Evolutionary conservation across 78 protist species (phyloP), one percentile per base, ranked within the genome.

Genomic region (Dictyostelium purpureum): DNA sequence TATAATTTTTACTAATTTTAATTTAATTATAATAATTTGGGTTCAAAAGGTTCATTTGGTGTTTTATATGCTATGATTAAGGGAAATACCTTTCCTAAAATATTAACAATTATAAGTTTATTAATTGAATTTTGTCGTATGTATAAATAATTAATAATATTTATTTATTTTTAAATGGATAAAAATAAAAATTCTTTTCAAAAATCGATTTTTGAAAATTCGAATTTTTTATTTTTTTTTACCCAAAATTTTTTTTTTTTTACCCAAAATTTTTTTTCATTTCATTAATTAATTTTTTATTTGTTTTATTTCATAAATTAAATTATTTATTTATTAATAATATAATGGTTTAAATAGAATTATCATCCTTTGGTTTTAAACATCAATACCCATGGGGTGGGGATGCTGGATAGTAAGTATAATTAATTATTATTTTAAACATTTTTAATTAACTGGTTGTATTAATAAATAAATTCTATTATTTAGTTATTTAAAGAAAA

Each of bases 41-140:
- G n/a, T 57, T 57, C 11, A 57, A 24, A 26, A 59, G 78, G 76
- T 31, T 24, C 81, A 7, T 83, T 83, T 43, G 91, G 91, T 43
- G 91, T 83, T 2, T 28, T 83, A 24, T 83, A 83, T 73, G 67
- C 91, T 4, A 83, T 83, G 91, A 83, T 77, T 0, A 83, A 83
- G 28, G 74, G 74, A n/a, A 83, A 83, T 73, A 73, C 91, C 5
- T 83, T 73, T 33, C 81, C 79, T 16, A 52, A 26, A 28, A 19
- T 73, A 12, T 45, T 83, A 21, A 83, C 91, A 54, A 73, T 83
- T 31, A 40, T 83, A 26, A 21, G 43, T 19, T 0, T 83, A 1
- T 12, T 83, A 24, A 61, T 83, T 21, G 81, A 83, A 70, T 83
- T 83, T 59, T 38, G 75, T 66, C 91, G 69, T 59, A 31, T 2